Base-by-base conservation (phyloP, 345 rosid genomes). In the Mangifera indica region DNA sequence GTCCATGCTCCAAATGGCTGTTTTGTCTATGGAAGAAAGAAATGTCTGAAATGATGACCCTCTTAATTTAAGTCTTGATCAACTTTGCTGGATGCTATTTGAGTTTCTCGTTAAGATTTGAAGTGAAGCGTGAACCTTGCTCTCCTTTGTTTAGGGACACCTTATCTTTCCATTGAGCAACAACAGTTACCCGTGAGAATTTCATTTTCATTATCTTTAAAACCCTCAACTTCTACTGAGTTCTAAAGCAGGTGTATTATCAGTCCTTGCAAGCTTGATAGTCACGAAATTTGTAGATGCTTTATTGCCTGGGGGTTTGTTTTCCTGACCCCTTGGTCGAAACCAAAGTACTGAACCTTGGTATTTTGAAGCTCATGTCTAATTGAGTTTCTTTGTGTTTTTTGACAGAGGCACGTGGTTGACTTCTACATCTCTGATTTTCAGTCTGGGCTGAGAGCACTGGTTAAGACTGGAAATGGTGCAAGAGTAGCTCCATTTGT, bases 381-480 rank as follows among this genome's bases (percentile, higher is more conserved):
- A 26, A 63, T 56, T 57, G 5, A 29, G 14, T 18, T 22, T 59
- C 51, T 67, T 29, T 58, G 42, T 48, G 54, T 34, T 55, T 53
- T 72, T 76, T 80, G 68, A 77, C 91, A 94, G 98, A 84, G 92
- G 80, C 98, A 86, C 66, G 98, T 87, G 55, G 98, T 92, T 26
- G 98, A 94, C 83, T 94, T 94, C 88, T 94, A 94, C 91, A 94
- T 94, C 67, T 94, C 98, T 60, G 98, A 94, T 85, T 92, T 92
- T 78, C 98, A 92, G 67, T 94, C 98, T 71, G 98, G 98, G 53
- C 81, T 92, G 72, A 85, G 98, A 82, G 98, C 98, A 60, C 82
- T 90, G 86, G 98, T 94, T 71, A 94, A 94, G 85, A 89, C 91
- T 45, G 98, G 98, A 58, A 85, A 78, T 66, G 97, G 89, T 59